A percentile compares a stretch with the other conserved stretches of the same genome.
These are phyloP conservation scores for Lichtheimia hyalospora DNA, from an alignment of 371 early-diverging fungal species.

Conservation along the genomic window DNA sequence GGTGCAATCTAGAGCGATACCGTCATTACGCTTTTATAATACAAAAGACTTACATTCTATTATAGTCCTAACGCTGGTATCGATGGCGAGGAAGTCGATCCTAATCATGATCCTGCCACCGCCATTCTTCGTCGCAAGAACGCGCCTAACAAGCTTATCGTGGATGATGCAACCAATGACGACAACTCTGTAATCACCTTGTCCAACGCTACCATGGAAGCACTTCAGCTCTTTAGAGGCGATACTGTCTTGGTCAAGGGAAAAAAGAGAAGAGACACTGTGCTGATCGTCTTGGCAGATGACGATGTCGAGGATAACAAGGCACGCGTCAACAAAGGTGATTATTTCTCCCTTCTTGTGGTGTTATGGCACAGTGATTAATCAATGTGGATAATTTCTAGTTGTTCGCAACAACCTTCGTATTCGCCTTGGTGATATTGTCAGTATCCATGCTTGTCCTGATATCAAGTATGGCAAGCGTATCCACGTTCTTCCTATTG, in stretches of 20 bases:
- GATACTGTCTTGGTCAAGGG: slow-evolving; percentile 98
- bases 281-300: slow-evolving; percentile 92
- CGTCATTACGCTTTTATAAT: no score
- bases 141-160: slow-evolving; percentile 96
- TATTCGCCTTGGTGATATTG: slow-evolving; percentile 96
- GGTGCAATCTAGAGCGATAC: neutral
- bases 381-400: slow-evolving; percentile 14
- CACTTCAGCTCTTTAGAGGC: slow-evolving; percentile 89
- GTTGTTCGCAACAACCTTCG: slow-evolving; percentile 98
- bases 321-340: slow-evolving; percentile 93
- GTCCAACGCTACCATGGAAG: slow-evolving; percentile 93
- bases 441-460: slow-evolving; percentile 93
- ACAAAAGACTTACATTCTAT: neutral
- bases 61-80: slow-evolving; percentile 49
- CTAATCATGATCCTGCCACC: slow-evolving; percentile 81
- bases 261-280: slow-evolving; percentile 97
- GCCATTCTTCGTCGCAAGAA: slow-evolving; percentile 95
- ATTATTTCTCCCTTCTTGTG: slow-evolving; percentile 2
- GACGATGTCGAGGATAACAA: slow-evolving; percentile 92
- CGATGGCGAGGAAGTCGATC: slow-evolving; percentile 47
- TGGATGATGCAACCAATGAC: slow-evolving; percentile 95
- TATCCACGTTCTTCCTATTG: slow-evolving; percentile 97
- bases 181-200: slow-evolving; percentile 94
- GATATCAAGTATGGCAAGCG: slow-evolving; percentile 97
- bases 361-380: neutral